Conservation (phyloP, 2,329 filamentous ascomycete genomes). For the Daldinia sp. region DNA sequence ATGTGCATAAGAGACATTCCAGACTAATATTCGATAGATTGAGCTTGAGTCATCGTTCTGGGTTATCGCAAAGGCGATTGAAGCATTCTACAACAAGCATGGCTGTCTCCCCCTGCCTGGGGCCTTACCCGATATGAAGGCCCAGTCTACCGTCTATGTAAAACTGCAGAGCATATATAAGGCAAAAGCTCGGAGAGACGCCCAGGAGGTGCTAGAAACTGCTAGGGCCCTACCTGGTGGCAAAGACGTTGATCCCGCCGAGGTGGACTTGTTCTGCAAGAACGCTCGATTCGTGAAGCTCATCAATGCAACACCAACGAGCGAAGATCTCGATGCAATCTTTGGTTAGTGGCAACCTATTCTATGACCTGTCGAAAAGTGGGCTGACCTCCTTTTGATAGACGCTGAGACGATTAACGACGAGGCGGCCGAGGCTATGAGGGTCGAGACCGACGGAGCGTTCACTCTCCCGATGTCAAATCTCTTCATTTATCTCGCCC, state of each 20-base stretch:
- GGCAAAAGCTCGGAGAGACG: slow-evolving; percentile 80
- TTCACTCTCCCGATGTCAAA: slow-evolving; percentile 63
- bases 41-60: slow-evolving; percentile 76
- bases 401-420: slow-evolving; percentile 64
- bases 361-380: slow-evolving; percentile 16
- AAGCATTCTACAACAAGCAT: slow-evolving; percentile 77
- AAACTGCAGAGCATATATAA: slow-evolving; percentile 94
- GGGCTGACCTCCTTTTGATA: slow-evolving; percentile 48
- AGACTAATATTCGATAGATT: slow-evolving; percentile 44
- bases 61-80: slow-evolving; percentile 84
- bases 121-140: slow-evolving; percentile 96
- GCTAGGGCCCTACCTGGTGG: slow-evolving; percentile 63
- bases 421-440: slow-evolving; percentile 57
- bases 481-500: slow-evolving; percentile 73
- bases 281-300: slow-evolving; percentile 93
- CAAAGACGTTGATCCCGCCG: slow-evolving; percentile 68
- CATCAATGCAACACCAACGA: slow-evolving; percentile 64
- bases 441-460: slow-evolving; percentile 45
- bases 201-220: slow-evolving; percentile 73
- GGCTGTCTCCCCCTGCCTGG: slow-evolving; percentile 82
- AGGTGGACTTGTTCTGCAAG: slow-evolving; percentile 94
- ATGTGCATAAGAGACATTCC: slow-evolving; percentile 19
- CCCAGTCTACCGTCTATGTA: slow-evolving; percentile 88
- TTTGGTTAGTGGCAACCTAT: slow-evolving; percentile 57
- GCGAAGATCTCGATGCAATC: slow-evolving; percentile 59